A percentile compares a stretch with the other conserved stretches of the same genome.
Conservation (phyloP, 2,329 filamentous ascomycete genomes). For the Neofusicoccum cordaticola region DNA sequence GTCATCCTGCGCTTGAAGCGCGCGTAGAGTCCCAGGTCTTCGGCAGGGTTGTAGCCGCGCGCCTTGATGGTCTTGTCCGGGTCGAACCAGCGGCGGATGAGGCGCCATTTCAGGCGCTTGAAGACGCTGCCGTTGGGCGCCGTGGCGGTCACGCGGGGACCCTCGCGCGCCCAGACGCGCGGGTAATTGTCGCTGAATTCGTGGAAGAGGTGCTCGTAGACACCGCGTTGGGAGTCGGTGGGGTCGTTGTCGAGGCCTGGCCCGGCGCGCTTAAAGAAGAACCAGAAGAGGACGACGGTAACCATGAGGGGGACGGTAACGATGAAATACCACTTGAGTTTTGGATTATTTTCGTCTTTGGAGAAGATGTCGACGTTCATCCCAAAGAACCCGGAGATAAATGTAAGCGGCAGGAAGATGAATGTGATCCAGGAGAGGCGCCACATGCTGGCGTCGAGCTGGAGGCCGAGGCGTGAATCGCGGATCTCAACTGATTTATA, state of each 20-base stretch:
- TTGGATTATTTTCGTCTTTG: constrained; percentile 32
- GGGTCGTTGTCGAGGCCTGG: constrained; percentile 25
- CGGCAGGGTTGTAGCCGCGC: constrained; percentile 29
- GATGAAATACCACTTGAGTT: constrained; percentile 53
- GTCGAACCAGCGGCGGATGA: constrained; percentile 48
- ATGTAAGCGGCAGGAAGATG: constrained; percentile 64
- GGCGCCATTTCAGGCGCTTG: constrained; percentile 46
- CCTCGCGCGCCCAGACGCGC: constrained; percentile 47
- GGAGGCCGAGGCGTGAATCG: constrained; percentile 49
- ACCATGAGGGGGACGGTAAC: constrained; percentile 45
- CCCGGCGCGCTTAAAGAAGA: constrained; percentile 43
- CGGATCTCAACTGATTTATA: constrained; percentile 55
- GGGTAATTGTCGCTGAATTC: constrained; percentile 47
- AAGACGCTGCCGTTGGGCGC: constrained; percentile 40
- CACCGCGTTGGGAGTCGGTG: constrained; percentile 47
- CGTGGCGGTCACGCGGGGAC: constrained; percentile 38
- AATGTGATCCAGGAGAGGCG: constrained; percentile 68
- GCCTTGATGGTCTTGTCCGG: constrained; percentile 40
- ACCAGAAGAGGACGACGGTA: constrained; percentile 47
- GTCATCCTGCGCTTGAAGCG: constrained; percentile 40
- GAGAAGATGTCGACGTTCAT: constrained; percentile 52
- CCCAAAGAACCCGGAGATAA: constrained; percentile 49
- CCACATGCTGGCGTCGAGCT: constrained; percentile 51
- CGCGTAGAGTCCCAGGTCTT: constrained; percentile 41
- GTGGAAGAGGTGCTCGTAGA: constrained; percentile 52